These are phyloP conservation scores for Torulaspora maleeae DNA, from an alignment of 805 yeast species.

Conservation along the genomic window DNA sequence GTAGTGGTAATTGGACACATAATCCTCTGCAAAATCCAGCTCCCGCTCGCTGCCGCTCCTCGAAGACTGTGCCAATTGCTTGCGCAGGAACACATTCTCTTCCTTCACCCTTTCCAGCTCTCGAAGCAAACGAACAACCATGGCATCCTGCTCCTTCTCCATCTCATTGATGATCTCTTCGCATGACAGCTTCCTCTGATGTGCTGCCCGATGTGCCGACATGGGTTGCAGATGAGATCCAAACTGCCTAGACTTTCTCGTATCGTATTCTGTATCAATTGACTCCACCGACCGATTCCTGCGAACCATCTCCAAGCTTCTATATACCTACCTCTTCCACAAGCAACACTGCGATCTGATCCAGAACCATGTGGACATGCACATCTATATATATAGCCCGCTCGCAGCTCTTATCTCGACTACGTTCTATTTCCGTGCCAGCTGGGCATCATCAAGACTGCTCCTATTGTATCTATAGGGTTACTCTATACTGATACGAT, in stretches of 20 bases:
- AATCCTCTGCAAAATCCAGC: slow-evolving; percentile 3
- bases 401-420: neutral
- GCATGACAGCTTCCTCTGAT: slow-evolving; percentile 23
- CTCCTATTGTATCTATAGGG: slow-evolving; percentile 1
- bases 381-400: neutral
- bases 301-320: slow-evolving; percentile 1
- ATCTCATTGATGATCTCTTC: slow-evolving; percentile 53
- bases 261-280: slow-evolving; percentile 1
- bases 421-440: slow-evolving; percentile 1
- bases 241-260: slow-evolving; percentile 8
- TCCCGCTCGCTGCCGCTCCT: slow-evolving; percentile 5
- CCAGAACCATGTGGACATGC: slow-evolving; percentile 1
- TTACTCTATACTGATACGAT: slow-evolving; percentile 3
- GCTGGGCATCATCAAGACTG: neutral
- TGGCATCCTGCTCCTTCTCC: slow-evolving; percentile 64
- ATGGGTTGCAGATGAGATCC: slow-evolving; percentile 10
- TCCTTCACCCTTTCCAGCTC: slow-evolving; percentile 47
- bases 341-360: neutral
- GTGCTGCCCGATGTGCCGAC: slow-evolving; percentile 7
- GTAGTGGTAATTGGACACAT: slow-evolving; percentile 9
- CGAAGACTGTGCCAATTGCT: slow-evolving; percentile 15
- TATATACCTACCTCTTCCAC: neutral
- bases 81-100: slow-evolving; percentile 42
- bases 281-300: slow-evolving; percentile 6
- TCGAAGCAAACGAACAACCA: slow-evolving; percentile 50